Percentiles rank a stretch among this genome's conserved stretches.
These are phyloP conservation scores for Triticum turgidum DNA, from an alignment of 176 grass and related monocot species.

Conservation along the genomic window DNA sequence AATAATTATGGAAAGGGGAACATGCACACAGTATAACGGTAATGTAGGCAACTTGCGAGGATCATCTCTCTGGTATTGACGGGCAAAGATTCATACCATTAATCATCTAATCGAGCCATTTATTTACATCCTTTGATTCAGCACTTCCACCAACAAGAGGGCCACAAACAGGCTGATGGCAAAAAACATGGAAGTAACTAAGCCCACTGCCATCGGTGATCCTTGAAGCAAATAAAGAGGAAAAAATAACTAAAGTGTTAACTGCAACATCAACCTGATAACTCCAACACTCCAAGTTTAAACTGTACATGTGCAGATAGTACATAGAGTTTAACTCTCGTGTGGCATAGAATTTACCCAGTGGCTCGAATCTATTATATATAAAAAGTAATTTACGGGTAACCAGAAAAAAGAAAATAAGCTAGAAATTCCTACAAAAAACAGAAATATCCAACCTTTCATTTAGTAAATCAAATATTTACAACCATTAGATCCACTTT, in stretches of 20 bases:
- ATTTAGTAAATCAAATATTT: no score
- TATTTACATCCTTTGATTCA: conserved; percentile 79
- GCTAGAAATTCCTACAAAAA: no score
- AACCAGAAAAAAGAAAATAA: no score
- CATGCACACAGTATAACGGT: background rate
- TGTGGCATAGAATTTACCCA: conserved; percentile 7
- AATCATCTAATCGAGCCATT: conserved; percentile 94
- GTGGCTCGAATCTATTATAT: background rate
- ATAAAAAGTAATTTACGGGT: no score
- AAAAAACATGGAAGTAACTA: conserved; percentile 62
- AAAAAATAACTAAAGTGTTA: background rate
- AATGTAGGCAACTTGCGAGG: conserved; percentile 49
- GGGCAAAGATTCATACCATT: conserved; percentile 43
- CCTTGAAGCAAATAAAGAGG: conserved; percentile 34
- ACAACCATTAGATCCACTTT: no score
- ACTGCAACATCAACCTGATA: background rate
- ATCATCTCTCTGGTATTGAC: conserved; percentile 64
- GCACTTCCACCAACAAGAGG: conserved; percentile 75
- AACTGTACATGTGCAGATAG: no score
- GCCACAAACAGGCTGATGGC: conserved; percentile 53
- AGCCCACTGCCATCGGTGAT: conserved; percentile 37
- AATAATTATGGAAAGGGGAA: background rate
- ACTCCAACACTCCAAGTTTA: background rate
- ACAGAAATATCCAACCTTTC: no score
- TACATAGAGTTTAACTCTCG: background rate